These are phyloP conservation scores for Auriscalpium vulgare DNA, from an alignment of 768 basidiomycete genomes.

Conservation along the genomic window DNA sequence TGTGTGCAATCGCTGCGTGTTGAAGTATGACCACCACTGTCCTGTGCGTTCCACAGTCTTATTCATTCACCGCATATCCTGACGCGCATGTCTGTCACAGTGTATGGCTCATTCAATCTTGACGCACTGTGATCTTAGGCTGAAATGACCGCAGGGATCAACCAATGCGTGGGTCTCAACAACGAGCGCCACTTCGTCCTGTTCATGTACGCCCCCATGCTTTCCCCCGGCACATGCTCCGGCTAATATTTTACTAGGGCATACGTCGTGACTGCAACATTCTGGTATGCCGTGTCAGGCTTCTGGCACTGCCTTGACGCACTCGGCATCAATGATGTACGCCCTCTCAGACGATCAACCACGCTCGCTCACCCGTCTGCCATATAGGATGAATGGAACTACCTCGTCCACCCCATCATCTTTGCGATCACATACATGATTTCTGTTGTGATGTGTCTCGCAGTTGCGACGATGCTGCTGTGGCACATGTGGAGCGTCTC, in stretches of 20 bases:
- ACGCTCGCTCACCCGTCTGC: too few species aligned
- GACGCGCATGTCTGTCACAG: neutral
- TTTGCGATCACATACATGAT: conserved; percentile 77
- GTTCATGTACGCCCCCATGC: conserved; percentile 63
- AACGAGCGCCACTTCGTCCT: conserved; percentile 95
- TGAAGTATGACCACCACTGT: conserved; percentile 91
- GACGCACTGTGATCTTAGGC: too few species aligned
- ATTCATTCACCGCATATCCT: neutral
- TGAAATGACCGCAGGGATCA: conserved; percentile 61
- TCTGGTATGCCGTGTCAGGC: conserved; percentile 55
- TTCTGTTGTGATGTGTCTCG: conserved; percentile 63
- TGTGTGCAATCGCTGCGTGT: conserved; percentile 82
- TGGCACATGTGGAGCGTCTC: conserved; percentile 71
- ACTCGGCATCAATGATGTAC: conserved; percentile 38
- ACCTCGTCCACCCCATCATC: conserved; percentile 53
- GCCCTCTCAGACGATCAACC: too few species aligned
- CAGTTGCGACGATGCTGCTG: conserved; percentile 60
- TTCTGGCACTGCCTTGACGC: conserved; percentile 51
- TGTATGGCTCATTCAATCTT: neutral
- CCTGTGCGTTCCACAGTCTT: conserved; percentile 48
- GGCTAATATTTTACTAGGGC: conserved; percentile 36
- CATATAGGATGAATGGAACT: conserved; percentile 17
- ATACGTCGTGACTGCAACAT: conserved; percentile 70
- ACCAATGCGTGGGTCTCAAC: conserved; percentile 92
- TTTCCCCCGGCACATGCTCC: neutral